phyloP scores from a whole-genome alignment of 1,139 yeast genomes.

The Blastobotrys indianensis region DNA sequence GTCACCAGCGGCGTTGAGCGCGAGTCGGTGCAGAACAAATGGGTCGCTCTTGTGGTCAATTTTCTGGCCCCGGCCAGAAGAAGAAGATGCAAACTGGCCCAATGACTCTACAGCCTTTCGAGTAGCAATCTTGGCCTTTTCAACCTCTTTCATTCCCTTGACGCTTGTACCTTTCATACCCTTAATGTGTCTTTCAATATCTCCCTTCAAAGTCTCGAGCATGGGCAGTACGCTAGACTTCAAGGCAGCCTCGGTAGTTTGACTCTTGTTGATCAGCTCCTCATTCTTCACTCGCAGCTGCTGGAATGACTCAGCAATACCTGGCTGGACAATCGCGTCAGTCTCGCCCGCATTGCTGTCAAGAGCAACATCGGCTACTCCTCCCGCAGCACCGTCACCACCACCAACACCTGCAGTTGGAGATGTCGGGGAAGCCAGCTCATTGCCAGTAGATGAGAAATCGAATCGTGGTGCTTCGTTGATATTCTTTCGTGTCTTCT shows the following conservation, averaged over 20 bases:
- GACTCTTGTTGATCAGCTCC: slow-evolving; percentile 31
- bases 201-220: slow-evolving; percentile 32
- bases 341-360: background rate
- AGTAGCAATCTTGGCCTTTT: slow-evolving; percentile 33
- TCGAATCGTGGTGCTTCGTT: slow-evolving; percentile 33
- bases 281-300: slow-evolving; percentile 32
- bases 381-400: background rate
- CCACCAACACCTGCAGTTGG: background rate
- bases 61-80: slow-evolving; percentile 22
- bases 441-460: slow-evolving; percentile 7
- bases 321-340: slow-evolving; percentile 14
- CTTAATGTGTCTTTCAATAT: slow-evolving; percentile 39
- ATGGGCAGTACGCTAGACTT: slow-evolving; percentile 33
- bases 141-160: slow-evolving; percentile 37
- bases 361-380: background rate
- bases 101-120: slow-evolving; percentile 35
- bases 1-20: slow-evolving; percentile 35
- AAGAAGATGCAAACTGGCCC: slow-evolving; percentile 31
- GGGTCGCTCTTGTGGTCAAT: slow-evolving; percentile 43
- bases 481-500: slow-evolving; percentile 32
- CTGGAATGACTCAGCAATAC: slow-evolving; percentile 35
- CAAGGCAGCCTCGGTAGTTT: slow-evolving; percentile 31
- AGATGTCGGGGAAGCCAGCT: slow-evolving; percentile 1
- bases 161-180: slow-evolving; percentile 33
- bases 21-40: slow-evolving; percentile 38